Conservation (phyloP, 2,329 filamentous ascomycete genomes). For the Trichoderma sp. region DNA sequence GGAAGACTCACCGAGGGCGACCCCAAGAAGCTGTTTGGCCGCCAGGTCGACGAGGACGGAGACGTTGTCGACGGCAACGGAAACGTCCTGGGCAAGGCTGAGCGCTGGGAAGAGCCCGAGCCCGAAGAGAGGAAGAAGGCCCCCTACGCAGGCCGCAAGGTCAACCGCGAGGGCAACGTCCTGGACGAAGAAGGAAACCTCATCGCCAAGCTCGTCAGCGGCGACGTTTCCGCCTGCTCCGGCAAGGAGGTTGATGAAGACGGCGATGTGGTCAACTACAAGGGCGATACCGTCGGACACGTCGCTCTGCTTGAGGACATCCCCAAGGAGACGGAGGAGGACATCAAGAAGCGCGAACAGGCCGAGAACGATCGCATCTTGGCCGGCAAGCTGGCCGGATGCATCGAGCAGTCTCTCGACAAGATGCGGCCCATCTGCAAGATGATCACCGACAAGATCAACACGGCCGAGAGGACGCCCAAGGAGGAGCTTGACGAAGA, state of each 20-base stretch:
- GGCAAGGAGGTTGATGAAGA: constrained; percentile 72
- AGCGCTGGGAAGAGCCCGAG: constrained; percentile 60
- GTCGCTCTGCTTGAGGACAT: constrained; percentile 66
- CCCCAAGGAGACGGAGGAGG: constrained; percentile 44
- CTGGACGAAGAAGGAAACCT: constrained; percentile 60
- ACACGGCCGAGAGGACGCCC: constrained; percentile 75
- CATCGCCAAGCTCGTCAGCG: constrained; percentile 68
- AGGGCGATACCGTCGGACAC: constrained; percentile 67
- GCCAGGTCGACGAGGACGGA: constrained; percentile 76
- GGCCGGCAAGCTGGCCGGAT: constrained; percentile 71
- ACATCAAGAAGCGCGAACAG: constrained; percentile 56
- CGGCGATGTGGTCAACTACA: constrained; percentile 70
- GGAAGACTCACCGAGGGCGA: constrained; percentile 73
- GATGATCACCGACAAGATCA: constrained; percentile 82
- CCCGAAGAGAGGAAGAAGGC: constrained; percentile 53
- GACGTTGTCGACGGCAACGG: constrained; percentile 78
- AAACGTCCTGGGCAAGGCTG: constrained; percentile 58
- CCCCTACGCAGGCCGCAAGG: constrained; percentile 54
- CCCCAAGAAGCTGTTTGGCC: constrained; percentile 69
- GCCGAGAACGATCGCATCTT: constrained; percentile 72
- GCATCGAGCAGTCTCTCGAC: constrained; percentile 78
- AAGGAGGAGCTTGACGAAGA: constrained; percentile 91
- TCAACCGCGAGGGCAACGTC: constrained; percentile 62
- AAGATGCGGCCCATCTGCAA: constrained; percentile 83
- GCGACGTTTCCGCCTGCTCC: constrained; percentile 63